A percentile compares a stretch with the other conserved stretches of the same genome.
phyloP scores from a whole-genome alignment of 108 stramenopile species.

The Skeletonema marinoi region DNA sequence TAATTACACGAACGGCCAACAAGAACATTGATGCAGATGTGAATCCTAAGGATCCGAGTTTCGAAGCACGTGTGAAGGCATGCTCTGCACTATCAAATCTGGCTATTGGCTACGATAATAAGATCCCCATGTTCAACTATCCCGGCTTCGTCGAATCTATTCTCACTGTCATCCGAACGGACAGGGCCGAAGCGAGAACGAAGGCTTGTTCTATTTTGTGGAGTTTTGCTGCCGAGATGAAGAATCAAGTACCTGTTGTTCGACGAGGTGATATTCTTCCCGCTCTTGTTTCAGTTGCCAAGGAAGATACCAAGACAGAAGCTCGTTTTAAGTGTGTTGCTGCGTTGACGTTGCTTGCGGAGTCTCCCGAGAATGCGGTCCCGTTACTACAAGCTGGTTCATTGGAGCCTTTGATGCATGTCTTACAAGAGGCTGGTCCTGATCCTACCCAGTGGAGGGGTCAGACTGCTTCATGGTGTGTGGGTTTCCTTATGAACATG shows the following conservation, averaged over 20 bases:
- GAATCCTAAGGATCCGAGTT: conserved; percentile 54
- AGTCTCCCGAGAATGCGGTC: conserved; percentile 86
- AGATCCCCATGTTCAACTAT: conserved; percentile 92
- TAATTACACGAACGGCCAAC: conserved; percentile 70
- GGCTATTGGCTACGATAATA: conserved; percentile 93
- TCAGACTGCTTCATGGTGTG: conserved; percentile 92
- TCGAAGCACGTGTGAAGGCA: conserved; percentile 87
- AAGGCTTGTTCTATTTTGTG: conserved; percentile 92
- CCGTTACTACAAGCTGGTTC: conserved; percentile 81
- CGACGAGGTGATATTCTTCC: conserved; percentile 88
- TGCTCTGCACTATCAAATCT: conserved; percentile 89
- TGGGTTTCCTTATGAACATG: conserved; percentile 93
- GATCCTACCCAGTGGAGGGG: conserved; percentile 93
- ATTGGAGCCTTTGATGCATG: conserved; percentile 84
- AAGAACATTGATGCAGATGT: conserved; percentile 33
- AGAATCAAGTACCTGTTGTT: conserved; percentile 90
- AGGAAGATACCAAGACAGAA: conserved; percentile 88
- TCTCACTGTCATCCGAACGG: conserved; percentile 83
- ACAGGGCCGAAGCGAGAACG: conserved; percentile 84
- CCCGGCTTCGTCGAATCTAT: conserved; percentile 89
- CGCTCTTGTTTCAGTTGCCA: conserved; percentile 80
- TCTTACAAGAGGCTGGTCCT: conserved; percentile 87
- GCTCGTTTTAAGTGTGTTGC: conserved; percentile 93
- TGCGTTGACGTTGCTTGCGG: conserved; percentile 84
- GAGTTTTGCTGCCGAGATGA: conserved; percentile 94